Evolutionary conservation across 768 basidiomycete species (phyloP), one percentile per base, ranked within the genome.

Genomic region (Leccinum pellstonianum): DNA sequence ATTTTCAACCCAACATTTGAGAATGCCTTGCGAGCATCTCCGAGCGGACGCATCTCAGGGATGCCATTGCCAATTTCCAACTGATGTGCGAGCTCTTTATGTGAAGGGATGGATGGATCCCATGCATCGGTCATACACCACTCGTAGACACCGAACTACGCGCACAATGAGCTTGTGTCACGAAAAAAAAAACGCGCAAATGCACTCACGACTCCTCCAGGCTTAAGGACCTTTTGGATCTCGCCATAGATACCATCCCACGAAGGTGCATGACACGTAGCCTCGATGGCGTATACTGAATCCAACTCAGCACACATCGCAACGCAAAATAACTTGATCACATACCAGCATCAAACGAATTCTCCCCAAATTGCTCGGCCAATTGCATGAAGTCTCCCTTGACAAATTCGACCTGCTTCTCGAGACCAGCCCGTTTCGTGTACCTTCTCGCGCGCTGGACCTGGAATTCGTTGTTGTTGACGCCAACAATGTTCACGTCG

Each of bases 311-410:
- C 52, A 58, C 15, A 60, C 57, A 21, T 51, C 33, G 4, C 19
- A 4, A 19, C 12, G 33, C 11, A 1, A 33, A 38, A 31, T 23
- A 19, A 48, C 33, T 33, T 33, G 31, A 6, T 10, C 0, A 79
- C 85, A 50, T 61, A 92, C 94, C 92, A 55, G 97, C 97, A 78
- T 99, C 97, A 68, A 98, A 98, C 55, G 83, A 86, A 69, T 88
- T 87, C 74, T 92, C 89, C 37, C 95, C 96, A 74, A 99, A 98
- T 70, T 89, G 86, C 72, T 97, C 93, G 2, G 76, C 75, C 48
- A 99, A 80, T 73, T 93, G 92, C 95, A 97, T 98, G 70, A 99
- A 99, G 74, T 99, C 96, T 23, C 94, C 96, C 76, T 91, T 90
- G 57, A 86, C 88, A 71, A 90, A 98, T 43, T 82, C 80, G 43